Conservation (phyloP, 345 rosid genomes). For the Citrus sp. region DNA sequence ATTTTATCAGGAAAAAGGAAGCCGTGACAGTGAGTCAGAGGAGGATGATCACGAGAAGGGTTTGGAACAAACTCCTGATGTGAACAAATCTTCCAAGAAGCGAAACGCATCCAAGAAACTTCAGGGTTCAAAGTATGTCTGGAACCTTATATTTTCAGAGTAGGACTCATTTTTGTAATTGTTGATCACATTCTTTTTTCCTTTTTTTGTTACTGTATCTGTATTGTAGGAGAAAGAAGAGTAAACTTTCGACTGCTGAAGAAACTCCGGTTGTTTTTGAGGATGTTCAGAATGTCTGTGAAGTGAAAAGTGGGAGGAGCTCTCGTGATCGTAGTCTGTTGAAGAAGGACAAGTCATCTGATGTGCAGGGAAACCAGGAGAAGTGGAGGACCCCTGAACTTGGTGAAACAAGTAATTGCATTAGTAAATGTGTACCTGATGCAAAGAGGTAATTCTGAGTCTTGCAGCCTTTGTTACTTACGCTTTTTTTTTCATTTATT, state of each 20-base stretch:
- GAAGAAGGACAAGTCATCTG: conserved; percentile 28
- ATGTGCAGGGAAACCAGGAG: conserved; percentile 18
- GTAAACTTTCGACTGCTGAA: conserved; percentile 42
- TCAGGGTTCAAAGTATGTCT: conserved; percentile 58
- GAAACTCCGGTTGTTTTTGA: conserved; percentile 22
- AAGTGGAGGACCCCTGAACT: conserved; percentile 18
- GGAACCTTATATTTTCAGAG: background rate
- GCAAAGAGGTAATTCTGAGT: conserved; percentile 36
- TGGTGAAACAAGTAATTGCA: conserved; percentile 25
- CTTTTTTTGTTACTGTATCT: background rate
- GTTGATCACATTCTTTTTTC: background rate
- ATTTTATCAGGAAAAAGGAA: conserved; percentile 58
- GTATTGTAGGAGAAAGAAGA: conserved; percentile 63
- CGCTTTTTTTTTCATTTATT: background rate
- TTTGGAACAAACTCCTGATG: conserved; percentile 32
- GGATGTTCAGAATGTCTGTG: conserved; percentile 19
- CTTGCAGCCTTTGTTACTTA: background rate
- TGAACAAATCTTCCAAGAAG: conserved; percentile 52
- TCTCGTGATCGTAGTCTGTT: conserved; percentile 12
- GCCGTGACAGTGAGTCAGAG: conserved; percentile 59
- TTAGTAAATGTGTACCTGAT: conserved; percentile 14
- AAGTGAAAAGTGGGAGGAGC: conserved; percentile 30
- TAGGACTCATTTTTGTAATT: background rate
- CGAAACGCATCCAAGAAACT: conserved; percentile 63
- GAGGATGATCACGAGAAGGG: conserved; percentile 34